phyloP scores from a whole-genome alignment of 148 eudicot genomes.

The Cornus controversa region DNA sequence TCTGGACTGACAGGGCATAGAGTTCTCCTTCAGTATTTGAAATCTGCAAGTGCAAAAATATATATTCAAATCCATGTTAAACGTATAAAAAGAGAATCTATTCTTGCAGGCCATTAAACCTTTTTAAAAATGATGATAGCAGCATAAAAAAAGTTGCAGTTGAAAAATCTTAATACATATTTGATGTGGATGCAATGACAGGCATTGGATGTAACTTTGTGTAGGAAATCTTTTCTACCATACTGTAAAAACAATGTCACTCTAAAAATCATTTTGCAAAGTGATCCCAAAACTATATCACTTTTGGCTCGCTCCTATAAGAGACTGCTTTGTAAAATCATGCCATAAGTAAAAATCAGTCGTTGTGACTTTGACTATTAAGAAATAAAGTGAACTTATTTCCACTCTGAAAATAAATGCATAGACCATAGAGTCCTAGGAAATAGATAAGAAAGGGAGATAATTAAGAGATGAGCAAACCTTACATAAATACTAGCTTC shows the following conservation, averaged over 20 bases:
- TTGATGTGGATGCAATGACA: neutral
- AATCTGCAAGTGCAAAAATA: conserved; percentile 47
- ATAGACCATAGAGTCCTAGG: neutral
- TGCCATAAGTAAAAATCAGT: neutral
- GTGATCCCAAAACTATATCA: neutral
- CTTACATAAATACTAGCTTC: conserved; percentile 90
- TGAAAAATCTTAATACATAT: neutral
- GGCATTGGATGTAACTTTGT: neutral
- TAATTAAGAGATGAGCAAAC: neutral
- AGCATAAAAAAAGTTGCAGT: neutral
- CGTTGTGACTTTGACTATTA: neutral
- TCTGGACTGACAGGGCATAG: conserved; percentile 56
- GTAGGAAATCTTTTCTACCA: neutral
- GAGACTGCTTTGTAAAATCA: neutral
- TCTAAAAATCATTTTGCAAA: conserved; percentile 1
- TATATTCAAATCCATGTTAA: neutral
- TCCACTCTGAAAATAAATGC: neutral
- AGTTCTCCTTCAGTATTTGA: conserved; percentile 80
- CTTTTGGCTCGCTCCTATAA: neutral
- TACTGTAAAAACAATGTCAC: neutral
- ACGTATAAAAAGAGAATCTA: conserved; percentile 1
- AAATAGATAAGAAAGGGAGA: neutral
- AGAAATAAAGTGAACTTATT: neutral
- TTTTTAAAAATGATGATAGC: neutral
- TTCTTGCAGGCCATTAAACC: neutral